Percentiles rank a stretch among this genome's conserved stretches.
Evolutionary conservation across 2,329 filamentous ascomycete species (phyloP).

Genomic region (Kalaharituber pfeilii): DNA sequence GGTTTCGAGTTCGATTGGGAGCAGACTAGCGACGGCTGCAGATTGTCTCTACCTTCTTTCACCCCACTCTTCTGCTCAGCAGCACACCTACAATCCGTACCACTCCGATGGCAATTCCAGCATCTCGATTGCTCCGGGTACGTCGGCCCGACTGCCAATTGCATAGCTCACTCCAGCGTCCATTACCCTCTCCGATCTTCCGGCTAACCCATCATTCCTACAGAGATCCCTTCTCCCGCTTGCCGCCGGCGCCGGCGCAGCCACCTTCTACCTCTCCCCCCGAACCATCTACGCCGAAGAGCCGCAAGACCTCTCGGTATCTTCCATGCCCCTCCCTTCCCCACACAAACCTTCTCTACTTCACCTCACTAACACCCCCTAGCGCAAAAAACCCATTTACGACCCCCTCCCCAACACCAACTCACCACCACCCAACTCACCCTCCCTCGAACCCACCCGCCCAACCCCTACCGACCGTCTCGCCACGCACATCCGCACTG

Average conservation of each 20-base stretch:
- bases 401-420: constrained; percentile 33
- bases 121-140: too few species aligned
- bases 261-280: constrained; percentile 5
- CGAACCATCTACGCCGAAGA: constrained; percentile 13
- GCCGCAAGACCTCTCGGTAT: background rate
- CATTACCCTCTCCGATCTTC: too few species aligned
- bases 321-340: background rate
- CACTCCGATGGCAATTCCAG: too few species aligned
- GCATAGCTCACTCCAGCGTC: too few species aligned
- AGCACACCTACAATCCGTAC: too few species aligned
- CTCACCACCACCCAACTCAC: constrained; percentile 16
- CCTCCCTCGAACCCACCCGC: constrained; percentile 22
- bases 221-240: too few species aligned
- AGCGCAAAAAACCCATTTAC: constrained; percentile 60
- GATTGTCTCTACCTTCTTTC: too few species aligned
- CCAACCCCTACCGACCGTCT: constrained; percentile 82
- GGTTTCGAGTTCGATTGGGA: too few species aligned
- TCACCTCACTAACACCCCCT: constrained; percentile 2
- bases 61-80: too few species aligned
- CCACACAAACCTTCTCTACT: background rate
- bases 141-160: too few species aligned
- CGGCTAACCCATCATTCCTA: too few species aligned
- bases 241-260: constrained; percentile 4
- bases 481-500: constrained; percentile 61
- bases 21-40: too few species aligned